Base-by-base conservation (phyloP, 495 filamentous ascomycete species). In the Pseudomonodictys pantanalensis region DNA sequence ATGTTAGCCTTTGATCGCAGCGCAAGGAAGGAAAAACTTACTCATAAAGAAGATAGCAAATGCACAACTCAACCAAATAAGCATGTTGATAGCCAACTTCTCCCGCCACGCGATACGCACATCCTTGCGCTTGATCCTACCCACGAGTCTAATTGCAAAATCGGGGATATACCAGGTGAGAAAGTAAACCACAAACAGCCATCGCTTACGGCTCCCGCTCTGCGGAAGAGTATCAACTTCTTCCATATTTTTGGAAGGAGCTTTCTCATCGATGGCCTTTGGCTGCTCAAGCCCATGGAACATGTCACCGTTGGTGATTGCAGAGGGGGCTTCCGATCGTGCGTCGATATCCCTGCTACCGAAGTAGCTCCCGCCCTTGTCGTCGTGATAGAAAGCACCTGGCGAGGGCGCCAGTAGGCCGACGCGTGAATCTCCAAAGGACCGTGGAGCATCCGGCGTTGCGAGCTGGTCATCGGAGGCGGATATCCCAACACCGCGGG, bases 71-170 rank as follows among this genome's bases (percentile, higher is more conserved):
- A 92, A 80, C 93, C 93, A 99, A 69, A 99, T 99, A 72, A 97
- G 82, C 63, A 97, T 73, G 77, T 99, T 99, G 80, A 99, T 99
- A 30, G 93, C 93, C 54, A 97, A 73, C 79, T 98, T 98, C 71
- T 98, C 93, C 58, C 93, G 82, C 93, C 93, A 98, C 2, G 93
- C 93, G 61, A 86, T 79, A 42, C 90, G 88, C n/a, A 98, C 83
- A 68, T 98, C 93, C 71, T 92, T 92, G 44, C 93, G 86, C 64
- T 86, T 84, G 86, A 96, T 97, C 15, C 89, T 81, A 15, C 92
- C 92, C 52, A 95, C 54, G 68, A 78, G 79, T 45, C 84, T 80
- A 72, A 97, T 90, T 42, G 86, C 66, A 65, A 97, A 88, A 71
- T 96, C 89, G 18, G 93, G 93, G 39, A 97, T 78, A 62, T 79